phyloP scores from a whole-genome alignment of 352 stramenopile species.

The Phytophthora aleatoria region DNA sequence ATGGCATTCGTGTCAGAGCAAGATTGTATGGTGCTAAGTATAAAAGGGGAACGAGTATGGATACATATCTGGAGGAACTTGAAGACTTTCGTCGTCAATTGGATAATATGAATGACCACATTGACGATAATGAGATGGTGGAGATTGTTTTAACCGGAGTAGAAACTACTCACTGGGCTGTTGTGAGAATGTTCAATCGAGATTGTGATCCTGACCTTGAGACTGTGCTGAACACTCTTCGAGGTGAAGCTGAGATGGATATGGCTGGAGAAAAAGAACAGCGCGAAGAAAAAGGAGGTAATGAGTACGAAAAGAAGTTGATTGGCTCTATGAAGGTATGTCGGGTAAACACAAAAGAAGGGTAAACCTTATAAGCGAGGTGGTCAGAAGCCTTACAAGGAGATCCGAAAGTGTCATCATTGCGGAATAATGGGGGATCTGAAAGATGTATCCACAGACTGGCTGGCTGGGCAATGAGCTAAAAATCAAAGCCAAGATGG shows the following conservation, averaged over 20 bases:
- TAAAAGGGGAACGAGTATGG: neutral
- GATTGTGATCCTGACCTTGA: neutral
- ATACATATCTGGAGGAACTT: neutral
- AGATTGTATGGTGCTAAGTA: constrained; percentile 4
- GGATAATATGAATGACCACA: neutral
- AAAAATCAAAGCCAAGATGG: neutral
- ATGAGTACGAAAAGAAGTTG: neutral
- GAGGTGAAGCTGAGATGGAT: constrained; percentile 5
- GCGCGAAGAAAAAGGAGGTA: neutral
- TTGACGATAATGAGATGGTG: neutral
- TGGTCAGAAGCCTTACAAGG: neutral
- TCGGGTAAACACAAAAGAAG: neutral
- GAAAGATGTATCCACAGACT: neutral
- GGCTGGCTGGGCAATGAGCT: neutral
- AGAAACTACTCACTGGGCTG: neutral
- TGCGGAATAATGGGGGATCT: neutral
- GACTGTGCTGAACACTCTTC: neutral
- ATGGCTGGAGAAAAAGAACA: neutral
- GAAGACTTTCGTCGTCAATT: neutral
- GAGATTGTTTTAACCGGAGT: neutral
- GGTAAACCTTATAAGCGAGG: neutral
- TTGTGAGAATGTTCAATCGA: neutral
- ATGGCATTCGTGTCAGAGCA: neutral
- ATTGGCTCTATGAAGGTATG: neutral
- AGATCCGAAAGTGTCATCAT: neutral